Base-by-base conservation (phyloP, 2,329 filamentous ascomycete species). In the Colletotrichum sp. region DNA sequence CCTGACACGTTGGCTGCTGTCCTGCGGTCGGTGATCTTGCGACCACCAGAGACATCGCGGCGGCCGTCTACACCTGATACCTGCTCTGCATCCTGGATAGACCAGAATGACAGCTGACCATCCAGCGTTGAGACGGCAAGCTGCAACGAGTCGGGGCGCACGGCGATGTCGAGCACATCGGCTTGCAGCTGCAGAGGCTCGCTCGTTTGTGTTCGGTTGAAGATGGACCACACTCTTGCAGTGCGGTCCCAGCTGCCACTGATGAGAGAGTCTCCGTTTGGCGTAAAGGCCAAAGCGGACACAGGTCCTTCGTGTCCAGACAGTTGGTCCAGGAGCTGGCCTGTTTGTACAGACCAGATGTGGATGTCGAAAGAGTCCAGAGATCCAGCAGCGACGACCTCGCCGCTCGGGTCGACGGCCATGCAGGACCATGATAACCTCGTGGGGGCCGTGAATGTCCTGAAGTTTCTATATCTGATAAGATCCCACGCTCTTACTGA, bases 341-440 rank as follows among this genome's bases (percentile, higher is more conserved):
- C 97, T 1, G 96, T 99, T 81, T 99, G 97, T 6, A 99, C 97
- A 7, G 95, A 98, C 97, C 97, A 99, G 75, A 99, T 94, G 84
- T 99, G 96, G 66, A 99, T 95, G 80, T 98, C 96, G 77, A 98
- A 98, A 6, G 96, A 98, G 82, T 99, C 97, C 18, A 98, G 89
- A 2, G 96, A 98, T 4, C 96, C 97, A 12, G 97, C 97, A 73
- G 96, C 98, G 5, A 99, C 94, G 11, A 99, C 94, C 83, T 99
- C 97, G 67, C 97, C 97, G 76, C 95, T 98, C 0, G 97, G 96
- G 78, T 99, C 97, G n/a, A 98, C 95, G 2, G 97, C 95, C 82
- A 99, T 90, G 72, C 94, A 98, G 18, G 95, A 96, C 84, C 98
- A 99, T 0, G 96, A 97, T 31, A 98, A 86, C 69, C 96, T 90